A percentile compares a stretch with the other conserved stretches of the same genome.
Evolutionary conservation across 208 protist genomes (phyloP).

Genomic region (Tritrichomonas foetus): DNA sequence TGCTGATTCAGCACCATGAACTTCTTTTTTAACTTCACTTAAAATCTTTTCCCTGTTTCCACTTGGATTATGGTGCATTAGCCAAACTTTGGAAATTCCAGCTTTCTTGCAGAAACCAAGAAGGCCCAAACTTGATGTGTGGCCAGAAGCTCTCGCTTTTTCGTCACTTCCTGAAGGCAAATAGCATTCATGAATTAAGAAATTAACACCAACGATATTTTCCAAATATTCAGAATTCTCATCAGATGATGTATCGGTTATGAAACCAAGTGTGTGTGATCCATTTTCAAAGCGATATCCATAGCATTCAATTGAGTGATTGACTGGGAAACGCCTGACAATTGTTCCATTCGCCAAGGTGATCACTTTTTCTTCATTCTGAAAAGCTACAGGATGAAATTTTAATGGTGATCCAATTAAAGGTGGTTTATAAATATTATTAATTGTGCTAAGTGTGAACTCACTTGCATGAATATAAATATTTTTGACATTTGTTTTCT

Average conservation of each 20-base stretch:
- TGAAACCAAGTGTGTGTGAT: background rate
- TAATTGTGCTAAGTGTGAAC: background rate
- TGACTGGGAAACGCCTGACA: background rate
- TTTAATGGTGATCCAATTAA: background rate
- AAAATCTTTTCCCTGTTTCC: background rate
- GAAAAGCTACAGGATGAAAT: no score
- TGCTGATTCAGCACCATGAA: background rate
- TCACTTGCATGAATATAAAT: background rate
- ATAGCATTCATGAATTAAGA: conserved; percentile 17
- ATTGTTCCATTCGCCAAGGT: background rate
- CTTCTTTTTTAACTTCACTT: background rate
- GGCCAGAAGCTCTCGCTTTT: background rate
- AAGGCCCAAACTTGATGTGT: background rate
- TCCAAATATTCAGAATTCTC: background rate
- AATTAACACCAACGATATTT: background rate
- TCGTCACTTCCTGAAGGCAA: background rate
- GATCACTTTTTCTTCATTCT: background rate
- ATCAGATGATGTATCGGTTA: background rate
- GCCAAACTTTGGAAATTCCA: background rate
- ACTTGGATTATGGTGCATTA: background rate
- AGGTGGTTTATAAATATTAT: background rate
- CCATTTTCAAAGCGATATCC: background rate
- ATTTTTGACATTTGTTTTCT: background rate
- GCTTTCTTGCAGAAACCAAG: background rate
- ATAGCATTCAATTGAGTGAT: background rate